A percentile compares a stretch with the other conserved stretches of the same genome.
Evolutionary conservation across 2,329 filamentous ascomycete genomes (phyloP).

Genomic region (Stagonosporopsis tanaceti): DNA sequence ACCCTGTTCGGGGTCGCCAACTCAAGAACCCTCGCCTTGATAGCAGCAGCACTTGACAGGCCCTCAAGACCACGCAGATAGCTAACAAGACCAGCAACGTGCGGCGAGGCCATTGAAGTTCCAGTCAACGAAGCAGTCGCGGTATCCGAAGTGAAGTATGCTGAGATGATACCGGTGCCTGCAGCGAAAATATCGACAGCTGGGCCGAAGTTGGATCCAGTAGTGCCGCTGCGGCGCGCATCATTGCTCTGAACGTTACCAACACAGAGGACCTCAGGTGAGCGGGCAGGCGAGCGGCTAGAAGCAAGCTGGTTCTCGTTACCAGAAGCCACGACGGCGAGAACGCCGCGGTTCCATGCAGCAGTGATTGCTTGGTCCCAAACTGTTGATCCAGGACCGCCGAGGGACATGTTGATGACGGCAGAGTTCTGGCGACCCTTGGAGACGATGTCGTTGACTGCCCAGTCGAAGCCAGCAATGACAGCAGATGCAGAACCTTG

Average conservation of each 20-base stretch:
- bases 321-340: slow-evolving; percentile 47
- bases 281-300: slow-evolving; percentile 42
- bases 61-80: slow-evolving; percentile 68
- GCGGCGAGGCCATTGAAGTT: slow-evolving; percentile 72
- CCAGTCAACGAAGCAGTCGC: slow-evolving; percentile 59
- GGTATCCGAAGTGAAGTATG: slow-evolving; percentile 56
- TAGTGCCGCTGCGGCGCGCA: slow-evolving; percentile 24
- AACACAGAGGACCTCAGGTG: slow-evolving; percentile 47
- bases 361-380: slow-evolving; percentile 47
- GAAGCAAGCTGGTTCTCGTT: slow-evolving; percentile 42
- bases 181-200: slow-evolving; percentile 51
- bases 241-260: slow-evolving; percentile 44
- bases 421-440: slow-evolving; percentile 38
- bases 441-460: slow-evolving; percentile 44
- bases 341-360: slow-evolving; percentile 43
- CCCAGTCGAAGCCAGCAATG: slow-evolving; percentile 45
- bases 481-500: slow-evolving; percentile 32
- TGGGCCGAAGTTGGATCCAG: slow-evolving; percentile 50
- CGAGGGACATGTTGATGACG: slow-evolving; percentile 52
- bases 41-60: slow-evolving; percentile 22
- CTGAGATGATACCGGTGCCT: slow-evolving; percentile 52
- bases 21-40: slow-evolving; percentile 32
- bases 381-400: slow-evolving; percentile 35
- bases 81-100: slow-evolving; percentile 72
- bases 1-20: slow-evolving; percentile 33